These are phyloP conservation scores for Bacterosira constricta DNA, from an alignment of 108 stramenopile species.

Conservation along the genomic window DNA sequence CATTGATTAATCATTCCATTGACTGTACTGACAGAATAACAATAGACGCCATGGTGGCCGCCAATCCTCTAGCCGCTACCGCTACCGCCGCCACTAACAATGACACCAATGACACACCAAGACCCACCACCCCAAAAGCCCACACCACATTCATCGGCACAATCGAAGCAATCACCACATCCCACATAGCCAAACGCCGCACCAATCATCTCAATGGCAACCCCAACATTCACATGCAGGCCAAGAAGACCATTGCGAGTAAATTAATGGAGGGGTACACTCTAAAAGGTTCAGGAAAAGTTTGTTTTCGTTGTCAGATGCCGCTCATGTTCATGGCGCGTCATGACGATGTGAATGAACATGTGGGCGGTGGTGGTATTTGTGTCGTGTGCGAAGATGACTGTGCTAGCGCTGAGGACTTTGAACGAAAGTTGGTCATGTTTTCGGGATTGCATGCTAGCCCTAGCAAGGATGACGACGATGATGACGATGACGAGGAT, in stretches of 20 bases:
- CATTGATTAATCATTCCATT: too few relatives aligned
- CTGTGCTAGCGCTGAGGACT: neutral
- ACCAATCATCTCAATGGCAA: neutral
- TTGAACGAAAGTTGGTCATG: neutral
- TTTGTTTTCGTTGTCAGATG: neutral
- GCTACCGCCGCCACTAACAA: too few relatives aligned
- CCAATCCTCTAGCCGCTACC: too few relatives aligned
- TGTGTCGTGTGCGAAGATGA: conserved; percentile 2
- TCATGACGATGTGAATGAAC: neutral
- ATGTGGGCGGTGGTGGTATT: neutral
- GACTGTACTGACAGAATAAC: too few relatives aligned
- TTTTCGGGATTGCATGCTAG: neutral
- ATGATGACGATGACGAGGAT: neutral
- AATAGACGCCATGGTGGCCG: too few relatives aligned
- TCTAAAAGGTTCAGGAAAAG: neutral
- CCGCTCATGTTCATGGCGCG: neutral
- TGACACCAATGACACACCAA: too few relatives aligned
- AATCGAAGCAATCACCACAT: neutral
- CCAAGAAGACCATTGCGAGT: neutral
- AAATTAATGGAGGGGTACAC: conserved; percentile 8
- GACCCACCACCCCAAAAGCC: too few relatives aligned
- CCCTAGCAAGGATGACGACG: neutral
- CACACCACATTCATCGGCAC: too few relatives aligned
- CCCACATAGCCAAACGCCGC: neutral
- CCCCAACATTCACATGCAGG: neutral